Evolutionary conservation across 352 stramenopile species (phyloP).

Genomic region (Achlya hypogyna): DNA sequence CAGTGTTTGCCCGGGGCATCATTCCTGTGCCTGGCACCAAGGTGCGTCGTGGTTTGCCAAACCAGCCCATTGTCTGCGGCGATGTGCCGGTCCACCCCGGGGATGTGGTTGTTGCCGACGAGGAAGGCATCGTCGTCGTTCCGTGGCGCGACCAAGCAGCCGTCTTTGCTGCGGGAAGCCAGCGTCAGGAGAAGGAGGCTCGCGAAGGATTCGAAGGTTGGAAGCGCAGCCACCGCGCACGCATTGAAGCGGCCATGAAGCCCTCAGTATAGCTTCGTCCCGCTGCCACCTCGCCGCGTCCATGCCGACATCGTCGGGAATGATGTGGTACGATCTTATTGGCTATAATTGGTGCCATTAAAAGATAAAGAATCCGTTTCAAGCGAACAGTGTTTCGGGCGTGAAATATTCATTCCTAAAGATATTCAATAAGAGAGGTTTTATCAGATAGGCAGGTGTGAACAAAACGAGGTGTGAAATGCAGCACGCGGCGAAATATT

Average conservation of each 20-base stretch:
- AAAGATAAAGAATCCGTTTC: background rate
- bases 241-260: background rate
- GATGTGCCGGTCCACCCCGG: slow-evolving; percentile 5
- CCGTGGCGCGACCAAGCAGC: background rate
- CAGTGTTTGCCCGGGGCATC: slow-evolving; percentile 16
- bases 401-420: background rate
- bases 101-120: slow-evolving; percentile 15
- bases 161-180: background rate
- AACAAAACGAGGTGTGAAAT: background rate
- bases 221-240: slow-evolving; percentile 10
- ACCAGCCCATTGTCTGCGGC: slow-evolving; percentile 12
- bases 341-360: background rate
- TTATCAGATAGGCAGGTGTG: background rate
- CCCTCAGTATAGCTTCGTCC: background rate
- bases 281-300: background rate
- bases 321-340: slow-evolving; percentile 16
- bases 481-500: background rate
- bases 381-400: background rate
- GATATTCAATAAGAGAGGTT: slow-evolving; percentile 10
- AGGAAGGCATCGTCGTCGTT: slow-evolving; percentile 19
- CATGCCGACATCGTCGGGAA: background rate
- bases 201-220: slow-evolving; percentile 10
- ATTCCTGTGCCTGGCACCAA: slow-evolving; percentile 18
- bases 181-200: slow-evolving; percentile 14
- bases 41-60: background rate